Evolutionary conservation across 768 basidiomycete species (phyloP).

Genomic region (Aureoboletus auriporus): DNA sequence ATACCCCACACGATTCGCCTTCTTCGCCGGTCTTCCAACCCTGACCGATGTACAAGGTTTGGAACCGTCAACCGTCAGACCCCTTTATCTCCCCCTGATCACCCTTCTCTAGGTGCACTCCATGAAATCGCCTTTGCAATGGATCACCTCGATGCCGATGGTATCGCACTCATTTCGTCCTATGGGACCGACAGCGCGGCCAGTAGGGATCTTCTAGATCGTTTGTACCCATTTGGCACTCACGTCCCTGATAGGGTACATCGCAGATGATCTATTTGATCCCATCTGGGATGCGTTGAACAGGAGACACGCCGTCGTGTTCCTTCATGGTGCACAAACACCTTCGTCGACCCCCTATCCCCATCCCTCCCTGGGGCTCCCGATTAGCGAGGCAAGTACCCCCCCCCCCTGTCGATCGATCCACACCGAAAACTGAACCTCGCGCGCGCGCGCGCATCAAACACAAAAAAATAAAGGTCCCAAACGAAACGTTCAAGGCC

Average conservation of each 20-base stretch:
- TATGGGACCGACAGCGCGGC: constrained; percentile 55
- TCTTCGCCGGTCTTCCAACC: constrained; percentile 64
- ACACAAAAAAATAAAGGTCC: constrained; percentile 44
- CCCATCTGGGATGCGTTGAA: constrained; percentile 70
- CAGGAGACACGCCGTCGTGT: constrained; percentile 54
- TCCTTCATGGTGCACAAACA: constrained; percentile 69
- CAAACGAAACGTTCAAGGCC: constrained; percentile 80
- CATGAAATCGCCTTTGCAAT: constrained; percentile 57
- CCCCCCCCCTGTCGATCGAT: constrained; percentile 2
- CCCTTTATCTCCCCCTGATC: constrained; percentile 5
- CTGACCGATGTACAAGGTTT: constrained; percentile 60
- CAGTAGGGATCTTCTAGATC: constrained; percentile 36
- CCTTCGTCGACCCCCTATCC: constrained; percentile 63
- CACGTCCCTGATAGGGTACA: constrained; percentile 43
- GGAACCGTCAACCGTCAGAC: constrained; percentile 1
- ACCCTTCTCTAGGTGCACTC: constrained; percentile 43
- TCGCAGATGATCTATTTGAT: constrained; percentile 62
- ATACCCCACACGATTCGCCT: constrained; percentile 59
- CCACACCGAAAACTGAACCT: constrained; percentile 5
- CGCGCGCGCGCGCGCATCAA: background rate
- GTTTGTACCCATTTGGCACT: background rate
- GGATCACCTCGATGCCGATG: constrained; percentile 59
- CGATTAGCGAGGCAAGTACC: constrained; percentile 55
- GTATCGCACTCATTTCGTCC: constrained; percentile 62
- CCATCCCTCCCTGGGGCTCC: constrained; percentile 60